These are phyloP conservation scores for Nemania diffusa DNA, from an alignment of 2,329 filamentous ascomycete genomes.

Conservation along the genomic window DNA sequence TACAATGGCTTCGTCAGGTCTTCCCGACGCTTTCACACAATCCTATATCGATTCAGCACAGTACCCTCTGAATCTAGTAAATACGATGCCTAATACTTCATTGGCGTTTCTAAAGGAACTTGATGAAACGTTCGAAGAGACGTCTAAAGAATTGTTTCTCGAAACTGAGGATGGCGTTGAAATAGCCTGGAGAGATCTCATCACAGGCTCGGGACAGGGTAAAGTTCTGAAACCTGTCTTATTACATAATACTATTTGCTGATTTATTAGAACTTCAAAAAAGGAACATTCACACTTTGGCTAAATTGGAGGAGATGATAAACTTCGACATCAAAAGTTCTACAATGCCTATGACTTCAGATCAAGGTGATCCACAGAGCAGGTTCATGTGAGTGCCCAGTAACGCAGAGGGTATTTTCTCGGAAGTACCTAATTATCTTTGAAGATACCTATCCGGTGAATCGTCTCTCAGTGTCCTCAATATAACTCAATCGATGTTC, in stretches of 20 bases:
- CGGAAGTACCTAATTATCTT: conserved; percentile 1
- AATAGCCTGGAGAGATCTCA: conserved; percentile 9
- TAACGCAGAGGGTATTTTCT: background rate
- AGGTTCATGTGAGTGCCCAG: conserved; percentile 36
- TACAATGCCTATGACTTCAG: no score
- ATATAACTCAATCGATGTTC: conserved; percentile 35
- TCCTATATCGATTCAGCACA: background rate
- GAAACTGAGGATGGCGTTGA: background rate
- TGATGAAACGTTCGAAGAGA: background rate
- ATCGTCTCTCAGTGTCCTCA: conserved; percentile 29
- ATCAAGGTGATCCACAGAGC: conserved; percentile 2
- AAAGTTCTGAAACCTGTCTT: background rate
- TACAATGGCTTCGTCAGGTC: background rate
- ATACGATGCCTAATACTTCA: conserved; percentile 7
- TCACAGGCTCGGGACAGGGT: background rate
- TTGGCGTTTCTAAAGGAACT: background rate
- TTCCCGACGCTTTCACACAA: background rate
- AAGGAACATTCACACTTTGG: background rate
- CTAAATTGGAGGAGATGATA: conserved; percentile 5
- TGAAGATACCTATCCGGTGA: conserved; percentile 33
- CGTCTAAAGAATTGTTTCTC: background rate
- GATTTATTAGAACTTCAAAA: conserved; percentile 3
- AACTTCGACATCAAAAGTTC: no score
- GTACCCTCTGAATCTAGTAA: conserved; percentile 8
- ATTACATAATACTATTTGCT: background rate